Evolutionary conservation across 176 grass and related monocot genomes (phyloP).

Genomic region (Oryza rufipogon): DNA sequence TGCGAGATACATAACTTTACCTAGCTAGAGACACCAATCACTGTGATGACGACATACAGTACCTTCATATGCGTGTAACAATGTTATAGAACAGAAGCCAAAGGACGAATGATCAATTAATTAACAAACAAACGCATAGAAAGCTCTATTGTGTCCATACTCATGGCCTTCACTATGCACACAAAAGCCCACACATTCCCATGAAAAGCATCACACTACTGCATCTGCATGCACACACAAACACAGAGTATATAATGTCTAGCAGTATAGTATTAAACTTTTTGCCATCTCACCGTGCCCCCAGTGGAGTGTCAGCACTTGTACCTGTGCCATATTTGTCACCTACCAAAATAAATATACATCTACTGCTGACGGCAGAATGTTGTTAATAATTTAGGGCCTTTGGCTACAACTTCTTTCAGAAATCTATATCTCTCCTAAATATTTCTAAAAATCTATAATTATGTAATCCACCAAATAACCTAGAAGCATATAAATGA

Average conservation of each 20-base stretch:
- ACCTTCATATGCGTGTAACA: not conserved
- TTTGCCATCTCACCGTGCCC: slow-evolving; percentile 2
- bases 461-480: too few species aligned
- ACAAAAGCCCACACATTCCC: slow-evolving; percentile 47
- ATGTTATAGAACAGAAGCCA: not conserved
- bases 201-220: slow-evolving; percentile 50
- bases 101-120: not conserved
- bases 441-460: too few species aligned
- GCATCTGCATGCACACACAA: not conserved
- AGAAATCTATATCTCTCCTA: too few species aligned
- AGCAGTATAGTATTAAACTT: not conserved
- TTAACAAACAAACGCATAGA: slow-evolving; percentile 31
- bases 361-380: not conserved
- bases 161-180: slow-evolving; percentile 37
- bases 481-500: too few species aligned
- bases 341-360: slow-evolving; percentile 24
- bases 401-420: too few species aligned
- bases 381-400: too few species aligned
- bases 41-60: not conserved
- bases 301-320: slow-evolving; percentile 25
- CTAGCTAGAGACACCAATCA: not conserved
- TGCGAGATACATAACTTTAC: too few species aligned
- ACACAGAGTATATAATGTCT: not conserved
- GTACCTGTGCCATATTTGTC: slow-evolving; percentile 5
- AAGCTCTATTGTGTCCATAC: slow-evolving; percentile 53